These are phyloP conservation scores for Sporothrix mexicana DNA, from an alignment of 2,329 filamentous ascomycete species.

Conservation along the genomic window DNA sequence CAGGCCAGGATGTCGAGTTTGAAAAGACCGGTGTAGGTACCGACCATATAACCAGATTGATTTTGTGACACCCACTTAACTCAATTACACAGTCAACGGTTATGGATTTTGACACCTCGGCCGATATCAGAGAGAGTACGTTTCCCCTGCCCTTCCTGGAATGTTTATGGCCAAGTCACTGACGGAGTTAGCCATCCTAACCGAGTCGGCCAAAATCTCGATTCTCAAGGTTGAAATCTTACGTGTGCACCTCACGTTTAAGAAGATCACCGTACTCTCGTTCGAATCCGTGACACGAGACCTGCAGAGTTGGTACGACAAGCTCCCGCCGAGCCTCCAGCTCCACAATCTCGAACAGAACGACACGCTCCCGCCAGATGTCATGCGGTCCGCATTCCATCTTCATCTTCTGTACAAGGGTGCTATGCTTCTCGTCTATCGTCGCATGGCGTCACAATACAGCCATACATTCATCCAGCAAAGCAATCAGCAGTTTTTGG, in stretches of 20 bases:
- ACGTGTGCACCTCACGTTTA: slow-evolving; percentile 42
- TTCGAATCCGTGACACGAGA: slow-evolving; percentile 42
- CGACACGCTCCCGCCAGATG: slow-evolving; percentile 32
- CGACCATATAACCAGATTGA: neutral
- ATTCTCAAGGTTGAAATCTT: slow-evolving; percentile 44
- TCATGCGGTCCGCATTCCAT: slow-evolving; percentile 41
- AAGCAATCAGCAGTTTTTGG: neutral
- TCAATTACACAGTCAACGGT: slow-evolving; percentile 37
- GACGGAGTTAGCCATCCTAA: slow-evolving; percentile 40
- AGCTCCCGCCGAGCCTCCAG: slow-evolving; percentile 40
- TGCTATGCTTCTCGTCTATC: slow-evolving; percentile 44
- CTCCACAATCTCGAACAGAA: slow-evolving; percentile 34
- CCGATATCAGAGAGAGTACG: slow-evolving; percentile 41
- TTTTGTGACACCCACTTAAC: neutral
- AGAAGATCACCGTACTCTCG: slow-evolving; percentile 40
- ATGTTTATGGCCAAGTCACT: neutral
- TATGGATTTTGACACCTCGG: slow-evolving; percentile 38
- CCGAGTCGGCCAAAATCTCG: slow-evolving; percentile 43
- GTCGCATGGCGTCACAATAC: slow-evolving; percentile 42
- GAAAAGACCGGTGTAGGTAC: slow-evolving; percentile 36
- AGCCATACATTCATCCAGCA: slow-evolving; percentile 29
- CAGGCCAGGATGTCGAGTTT: slow-evolving; percentile 40
- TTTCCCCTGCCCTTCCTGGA: neutral
- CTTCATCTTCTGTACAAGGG: slow-evolving; percentile 45
- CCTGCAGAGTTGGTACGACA: slow-evolving; percentile 42